Evolutionary conservation across 192 early-diverging fungal genomes (phyloP).

Genomic region (Umbelopsis sp.): DNA sequence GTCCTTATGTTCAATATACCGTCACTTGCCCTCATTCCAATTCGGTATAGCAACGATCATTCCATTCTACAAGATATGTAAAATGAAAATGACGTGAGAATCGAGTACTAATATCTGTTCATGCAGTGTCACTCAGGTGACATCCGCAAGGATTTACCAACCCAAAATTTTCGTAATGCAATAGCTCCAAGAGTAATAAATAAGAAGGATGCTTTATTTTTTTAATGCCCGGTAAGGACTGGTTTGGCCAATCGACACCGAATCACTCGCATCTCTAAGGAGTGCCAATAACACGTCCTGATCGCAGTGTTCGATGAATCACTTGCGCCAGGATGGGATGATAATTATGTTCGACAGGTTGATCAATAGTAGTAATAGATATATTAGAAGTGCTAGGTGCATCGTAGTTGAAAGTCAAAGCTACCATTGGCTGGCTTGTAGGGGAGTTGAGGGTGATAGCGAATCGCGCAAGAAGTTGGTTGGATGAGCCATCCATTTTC

Average conservation of each 20-base stretch:
- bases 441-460: background rate
- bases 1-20: too few species aligned
- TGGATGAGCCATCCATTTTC: background rate
- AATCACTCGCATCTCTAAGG: background rate
- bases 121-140: background rate
- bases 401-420: background rate
- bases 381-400: background rate
- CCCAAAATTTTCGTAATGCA: background rate
- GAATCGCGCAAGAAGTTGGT: conserved; percentile 1
- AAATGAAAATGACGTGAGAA: background rate
- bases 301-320: background rate
- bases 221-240: background rate
- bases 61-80: background rate
- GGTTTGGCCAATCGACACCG: background rate
- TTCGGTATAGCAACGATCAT: background rate
- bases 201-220: background rate
- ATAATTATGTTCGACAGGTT: background rate
- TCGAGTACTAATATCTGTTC: background rate
- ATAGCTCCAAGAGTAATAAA: background rate
- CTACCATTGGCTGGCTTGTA: background rate
- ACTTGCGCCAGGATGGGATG: background rate
- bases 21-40: too few species aligned
- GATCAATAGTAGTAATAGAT: background rate
- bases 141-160: too few species aligned
- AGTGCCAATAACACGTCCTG: conserved; percentile 2